Conservation (phyloP, 208 protist genomes). For the Strigomonas oncopelti region DNA sequence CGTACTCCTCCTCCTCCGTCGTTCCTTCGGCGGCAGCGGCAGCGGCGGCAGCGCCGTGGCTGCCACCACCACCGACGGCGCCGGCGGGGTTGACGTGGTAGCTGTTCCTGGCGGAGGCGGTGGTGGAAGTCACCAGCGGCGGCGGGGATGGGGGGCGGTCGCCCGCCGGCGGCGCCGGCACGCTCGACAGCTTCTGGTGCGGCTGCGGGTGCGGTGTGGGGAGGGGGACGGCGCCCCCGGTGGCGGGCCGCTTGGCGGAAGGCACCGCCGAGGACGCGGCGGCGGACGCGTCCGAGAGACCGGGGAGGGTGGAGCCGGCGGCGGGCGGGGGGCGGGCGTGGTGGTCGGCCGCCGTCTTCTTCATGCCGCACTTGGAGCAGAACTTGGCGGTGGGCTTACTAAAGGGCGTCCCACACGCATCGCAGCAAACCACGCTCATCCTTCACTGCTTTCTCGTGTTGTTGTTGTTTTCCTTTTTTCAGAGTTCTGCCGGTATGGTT, state of each 20-base stretch:
- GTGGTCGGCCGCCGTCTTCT: slow-evolving; percentile 7
- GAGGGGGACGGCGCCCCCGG: neutral
- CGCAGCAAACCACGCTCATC: slow-evolving; percentile 23
- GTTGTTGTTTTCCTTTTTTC: neutral
- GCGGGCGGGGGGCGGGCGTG: neutral
- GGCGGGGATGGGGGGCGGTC: neutral
- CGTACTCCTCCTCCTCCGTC: slow-evolving; percentile 27
- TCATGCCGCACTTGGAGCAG: slow-evolving; percentile 78
- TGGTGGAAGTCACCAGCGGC: neutral
- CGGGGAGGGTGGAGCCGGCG: slow-evolving; percentile 8
- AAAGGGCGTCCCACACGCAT: slow-evolving; percentile 63
- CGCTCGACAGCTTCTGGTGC: neutral
- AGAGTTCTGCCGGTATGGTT: too few relatives aligned
- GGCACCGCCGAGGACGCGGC: neutral
- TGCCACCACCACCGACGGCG: neutral
- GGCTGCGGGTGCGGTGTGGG: neutral
- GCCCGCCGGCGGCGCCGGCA: neutral
- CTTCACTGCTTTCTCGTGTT: neutral
- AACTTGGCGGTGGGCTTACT: slow-evolving; percentile 74
- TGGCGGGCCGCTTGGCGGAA: neutral
- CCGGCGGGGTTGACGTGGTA: neutral
- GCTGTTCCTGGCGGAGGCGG: neutral
- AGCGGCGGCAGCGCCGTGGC: neutral
- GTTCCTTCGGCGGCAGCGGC: slow-evolving; percentile 1
- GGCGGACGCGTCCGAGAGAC: neutral